Conservation (phyloP, 1,284 basidiomycete species). For the Ganoderma lingzhi region DNA sequence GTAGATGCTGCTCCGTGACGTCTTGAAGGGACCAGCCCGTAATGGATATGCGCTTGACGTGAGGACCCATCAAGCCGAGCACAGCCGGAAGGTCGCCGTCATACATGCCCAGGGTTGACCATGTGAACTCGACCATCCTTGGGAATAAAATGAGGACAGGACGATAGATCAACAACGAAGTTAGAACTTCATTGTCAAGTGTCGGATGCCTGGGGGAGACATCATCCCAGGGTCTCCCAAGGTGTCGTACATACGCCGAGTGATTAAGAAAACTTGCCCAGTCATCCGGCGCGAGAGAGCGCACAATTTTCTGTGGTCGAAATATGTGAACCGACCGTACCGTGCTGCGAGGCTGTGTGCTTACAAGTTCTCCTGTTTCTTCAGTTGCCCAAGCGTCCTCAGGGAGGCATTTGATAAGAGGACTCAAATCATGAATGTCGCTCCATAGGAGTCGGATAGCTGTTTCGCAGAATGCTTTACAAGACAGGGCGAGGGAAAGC, state of each 20-base stretch:
- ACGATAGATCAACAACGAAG: background rate
- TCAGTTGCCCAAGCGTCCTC: slow-evolving; percentile 3
- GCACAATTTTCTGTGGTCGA: background rate
- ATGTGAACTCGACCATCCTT: background rate
- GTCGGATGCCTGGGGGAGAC: background rate
- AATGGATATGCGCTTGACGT: background rate
- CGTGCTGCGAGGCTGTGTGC: background rate
- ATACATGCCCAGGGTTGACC: background rate
- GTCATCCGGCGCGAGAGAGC: background rate
- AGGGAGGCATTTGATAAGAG: background rate
- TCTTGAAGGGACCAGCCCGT: background rate
- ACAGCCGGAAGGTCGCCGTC: background rate
- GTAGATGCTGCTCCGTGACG: background rate
- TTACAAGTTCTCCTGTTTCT: background rate
- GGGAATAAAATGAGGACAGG: background rate
- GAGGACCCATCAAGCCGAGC: background rate
- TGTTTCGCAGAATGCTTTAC: background rate
- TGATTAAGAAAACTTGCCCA: background rate
- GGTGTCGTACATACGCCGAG: background rate
- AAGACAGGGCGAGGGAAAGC: background rate
- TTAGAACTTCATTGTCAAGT: background rate
- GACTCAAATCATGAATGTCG: background rate
- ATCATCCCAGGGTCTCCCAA: background rate
- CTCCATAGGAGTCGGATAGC: background rate
- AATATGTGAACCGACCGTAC: background rate